Evolutionary conservation across 371 early-diverging fungal genomes (phyloP), one percentile per base, ranked within the genome.

Genomic region (Zychaea mexicana): DNA sequence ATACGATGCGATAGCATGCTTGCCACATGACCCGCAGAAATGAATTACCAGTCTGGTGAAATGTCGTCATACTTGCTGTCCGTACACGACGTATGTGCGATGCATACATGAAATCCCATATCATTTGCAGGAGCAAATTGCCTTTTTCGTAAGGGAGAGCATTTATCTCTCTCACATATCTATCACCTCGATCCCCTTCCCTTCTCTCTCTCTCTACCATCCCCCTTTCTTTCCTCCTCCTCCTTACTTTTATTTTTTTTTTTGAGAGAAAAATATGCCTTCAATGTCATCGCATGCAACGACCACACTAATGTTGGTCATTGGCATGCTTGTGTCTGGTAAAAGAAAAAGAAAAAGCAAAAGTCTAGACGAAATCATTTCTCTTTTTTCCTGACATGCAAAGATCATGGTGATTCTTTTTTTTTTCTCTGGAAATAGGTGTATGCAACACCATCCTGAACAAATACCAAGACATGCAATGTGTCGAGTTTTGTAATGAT

Each of bases 401-500:
- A 3, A 30, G 9, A 12, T n/a, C n/a, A 39, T 38, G 46, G n/a
- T 33, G 33, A 42, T 12, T 1, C 42, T 15, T 17, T 42, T 42
- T 42, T 42, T 42, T 42, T 42, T 42, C 4, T 7, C 15, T 27
- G 4, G 39, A 42, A 21, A 57, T 27, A 39, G 82, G 82, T 69
- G 83, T 92, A 9, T 84, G 87, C 74, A 93, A 93, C 78, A 94
- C 95, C 36, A 81, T 94, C 64, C 77, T 94, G 49, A 89, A 88
- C 62, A 94, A 94, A 73, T 86, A 86, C 60, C 94, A 94, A 77
- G 93, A 94, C 72, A 87, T 88, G 81, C 90, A 91, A 62, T 98
- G 98, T 79, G 93, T 97, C 32, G 85, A 74, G 19, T 90, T 94
- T 77, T 97, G 96, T 69, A 84, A 90, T 62, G 89, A 85, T 71